Evolutionary conservation across 2,329 filamentous ascomycete genomes (phyloP).

Genomic region (Coniochaeta ligniaria): DNA sequence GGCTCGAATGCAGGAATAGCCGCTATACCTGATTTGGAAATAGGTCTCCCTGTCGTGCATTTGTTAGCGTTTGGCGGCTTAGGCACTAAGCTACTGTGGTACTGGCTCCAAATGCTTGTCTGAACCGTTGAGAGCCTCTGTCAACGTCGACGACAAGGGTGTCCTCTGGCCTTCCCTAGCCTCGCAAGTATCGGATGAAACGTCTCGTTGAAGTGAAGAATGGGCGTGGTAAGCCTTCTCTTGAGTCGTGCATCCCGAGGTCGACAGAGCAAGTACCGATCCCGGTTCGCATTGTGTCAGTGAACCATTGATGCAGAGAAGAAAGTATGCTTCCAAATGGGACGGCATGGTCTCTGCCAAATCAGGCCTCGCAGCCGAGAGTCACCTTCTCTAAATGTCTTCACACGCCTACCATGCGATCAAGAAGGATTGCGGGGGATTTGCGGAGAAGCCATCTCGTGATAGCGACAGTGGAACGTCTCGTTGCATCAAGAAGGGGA

Average conservation of each 20-base stretch:
- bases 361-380: not conserved
- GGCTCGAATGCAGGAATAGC: not conserved
- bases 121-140: too few species aligned
- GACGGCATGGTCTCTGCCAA: not conserved
- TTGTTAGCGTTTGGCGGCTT: not conserved
- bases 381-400: not conserved
- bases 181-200: too few species aligned
- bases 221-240: too few species aligned
- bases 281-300: too few species aligned
- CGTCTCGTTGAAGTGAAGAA: too few species aligned
- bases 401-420: not conserved
- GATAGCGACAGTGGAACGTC: not conserved
- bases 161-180: too few species aligned
- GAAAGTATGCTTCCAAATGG: too few species aligned
- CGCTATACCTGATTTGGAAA: not conserved
- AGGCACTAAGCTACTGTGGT: not conserved
- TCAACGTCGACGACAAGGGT: too few species aligned
- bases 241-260: too few species aligned
- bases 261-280: too few species aligned
- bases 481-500: not conserved
- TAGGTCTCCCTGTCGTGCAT: not conserved
- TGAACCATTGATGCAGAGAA: too few species aligned
- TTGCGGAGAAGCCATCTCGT: not conserved
- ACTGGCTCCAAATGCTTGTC: too few species aligned
- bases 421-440: not conserved